Conservation (phyloP, 2,329 filamentous ascomycete genomes). For the Trichoderma brevicompactum region DNA sequence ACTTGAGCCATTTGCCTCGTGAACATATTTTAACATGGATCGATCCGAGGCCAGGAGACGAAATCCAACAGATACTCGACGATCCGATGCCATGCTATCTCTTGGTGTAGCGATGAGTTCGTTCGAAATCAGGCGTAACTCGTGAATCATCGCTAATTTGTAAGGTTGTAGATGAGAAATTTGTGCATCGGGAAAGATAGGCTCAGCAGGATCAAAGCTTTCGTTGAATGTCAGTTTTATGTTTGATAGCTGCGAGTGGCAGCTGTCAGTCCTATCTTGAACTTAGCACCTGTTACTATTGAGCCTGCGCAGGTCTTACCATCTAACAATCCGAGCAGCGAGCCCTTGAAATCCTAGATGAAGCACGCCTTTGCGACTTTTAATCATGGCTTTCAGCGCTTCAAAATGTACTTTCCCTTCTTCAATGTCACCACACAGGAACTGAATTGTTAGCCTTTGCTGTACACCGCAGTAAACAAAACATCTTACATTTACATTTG, state of each 20-base stretch:
- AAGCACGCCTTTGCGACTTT: background rate
- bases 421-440: background rate
- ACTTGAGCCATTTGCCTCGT: background rate
- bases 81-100: background rate
- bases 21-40: background rate
- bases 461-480: background rate
- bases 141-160: background rate
- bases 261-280: slow-evolving; percentile 10
- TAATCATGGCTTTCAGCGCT: background rate
- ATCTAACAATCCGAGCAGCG: slow-evolving; percentile 6
- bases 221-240: background rate
- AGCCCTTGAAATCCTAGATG: background rate
- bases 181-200: background rate
- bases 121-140: background rate
- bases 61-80: background rate
- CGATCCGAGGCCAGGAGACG: slow-evolving; percentile 11
- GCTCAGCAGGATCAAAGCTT: background rate
- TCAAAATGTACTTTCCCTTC: slow-evolving; percentile 10
- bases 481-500: background rate
- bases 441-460: background rate
- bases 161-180: background rate
- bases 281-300: background rate
- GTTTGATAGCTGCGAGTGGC: slow-evolving; percentile 12
- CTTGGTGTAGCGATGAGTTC: background rate
- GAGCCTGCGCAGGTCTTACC: background rate